Evolutionary conservation across 1,284 basidiomycete species (phyloP), one percentile per base, ranked within the genome.

Genomic region (Apiotrichum porosum): DNA sequence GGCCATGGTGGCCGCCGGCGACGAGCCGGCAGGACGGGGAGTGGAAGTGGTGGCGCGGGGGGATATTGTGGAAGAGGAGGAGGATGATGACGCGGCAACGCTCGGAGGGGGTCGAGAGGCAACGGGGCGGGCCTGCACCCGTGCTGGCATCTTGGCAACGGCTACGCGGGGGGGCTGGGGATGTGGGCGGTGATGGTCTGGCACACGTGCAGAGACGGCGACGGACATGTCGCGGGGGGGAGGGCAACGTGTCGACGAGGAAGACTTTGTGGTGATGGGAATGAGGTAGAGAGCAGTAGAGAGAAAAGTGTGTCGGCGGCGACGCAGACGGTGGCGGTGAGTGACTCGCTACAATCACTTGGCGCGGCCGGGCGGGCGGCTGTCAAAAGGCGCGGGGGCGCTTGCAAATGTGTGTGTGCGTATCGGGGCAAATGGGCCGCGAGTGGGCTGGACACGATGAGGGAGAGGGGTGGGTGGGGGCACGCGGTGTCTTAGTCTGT

Each of bases 121-220:
- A 3, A 37, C 37, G 2, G 28, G 46, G 24, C 30, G 49, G 24
- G 42, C 30, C 22, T 30, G 41, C 33, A 44, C 32, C 14, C 24
- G 37, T 37, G 37, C 32, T 38, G 44, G 42, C 44, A 48, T 48
- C 39, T 54, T 49, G 22, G 53, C 26, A 18, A 32, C 23, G 22
- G n/a, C 37, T 28, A n/a, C n/a, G 26, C 12, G 26, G 37, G 40
- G 21, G 14, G 21, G 32, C 12, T 6, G 44, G 10, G 24, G 38
- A 21, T 23, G 48, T 17, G 33, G 37, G 40, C 45, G 34, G 37
- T 42, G 40, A 53, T 24, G 26, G 38, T 21, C n/a, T 10, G 19
- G 19, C 26, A 35, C 32, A 15, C 41, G 41, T 24, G 31, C n/a
- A n/a, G 31, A 31, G 19, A 34, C 38, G 6, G 38, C 45, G 33